phyloP scores from a whole-genome alignment of 164 flowering plant genomes.

The Sextonia rubra region DNA sequence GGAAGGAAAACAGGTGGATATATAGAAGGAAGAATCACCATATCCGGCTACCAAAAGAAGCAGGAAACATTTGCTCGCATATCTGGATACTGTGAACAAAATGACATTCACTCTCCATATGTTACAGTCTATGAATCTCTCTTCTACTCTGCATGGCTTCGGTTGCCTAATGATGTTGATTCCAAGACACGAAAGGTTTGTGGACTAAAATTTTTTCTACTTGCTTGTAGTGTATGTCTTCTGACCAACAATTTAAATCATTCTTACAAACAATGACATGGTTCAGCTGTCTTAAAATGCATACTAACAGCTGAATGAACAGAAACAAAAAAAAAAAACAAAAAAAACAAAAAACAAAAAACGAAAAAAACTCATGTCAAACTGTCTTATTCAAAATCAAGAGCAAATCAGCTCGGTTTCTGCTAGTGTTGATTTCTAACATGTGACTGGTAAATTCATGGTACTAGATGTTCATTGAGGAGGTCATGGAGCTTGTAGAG shows the following conservation, averaged over 20 bases:
- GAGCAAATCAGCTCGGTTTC: background rate
- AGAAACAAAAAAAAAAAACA: too few relatives aligned
- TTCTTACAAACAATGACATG: too few relatives aligned
- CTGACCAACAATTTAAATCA: background rate
- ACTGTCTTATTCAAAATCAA: background rate
- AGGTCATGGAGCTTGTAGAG: conserved; percentile 54
- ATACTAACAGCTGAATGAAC: too few relatives aligned
- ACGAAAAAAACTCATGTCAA: too few relatives aligned
- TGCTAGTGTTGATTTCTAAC: background rate
- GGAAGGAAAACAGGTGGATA: conserved; percentile 52
- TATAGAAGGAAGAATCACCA: conserved; percentile 37
- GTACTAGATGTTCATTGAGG: conserved; percentile 42
- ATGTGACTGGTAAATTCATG: background rate
- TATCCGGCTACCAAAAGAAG: conserved; percentile 46
- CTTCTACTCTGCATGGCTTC: conserved; percentile 46
- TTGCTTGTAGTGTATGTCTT: background rate
- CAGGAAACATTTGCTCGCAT: conserved; percentile 52
- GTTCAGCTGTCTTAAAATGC: too few relatives aligned
- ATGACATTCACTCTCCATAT: conserved; percentile 50
- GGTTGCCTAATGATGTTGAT: conserved; percentile 35
- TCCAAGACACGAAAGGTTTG: conserved; percentile 28
- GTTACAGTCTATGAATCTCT: conserved; percentile 50
- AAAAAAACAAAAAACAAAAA: too few relatives aligned
- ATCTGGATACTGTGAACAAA: conserved; percentile 54
- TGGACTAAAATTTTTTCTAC: background rate